Base-by-base conservation (phyloP, 2,329 filamentous ascomycete genomes). In the Exophiala alcalophila region DNA sequence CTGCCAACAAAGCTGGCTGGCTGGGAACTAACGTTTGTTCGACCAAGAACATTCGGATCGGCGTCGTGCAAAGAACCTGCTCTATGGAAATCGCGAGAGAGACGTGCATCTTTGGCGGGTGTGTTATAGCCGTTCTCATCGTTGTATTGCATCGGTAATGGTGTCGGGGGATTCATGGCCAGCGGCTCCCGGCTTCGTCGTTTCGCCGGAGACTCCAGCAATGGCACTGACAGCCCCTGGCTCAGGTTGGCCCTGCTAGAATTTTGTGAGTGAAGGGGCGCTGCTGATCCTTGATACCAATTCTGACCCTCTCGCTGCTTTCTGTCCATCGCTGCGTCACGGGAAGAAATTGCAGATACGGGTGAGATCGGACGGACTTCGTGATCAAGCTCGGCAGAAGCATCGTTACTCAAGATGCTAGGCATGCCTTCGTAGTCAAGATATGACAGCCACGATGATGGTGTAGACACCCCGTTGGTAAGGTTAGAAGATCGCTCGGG, bases 121-220 rank as follows among this genome's bases (percentile, higher is more conserved):
- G 50, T 51, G 20, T 26, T 25, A 16, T 42, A 43, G 5, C 34
- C 40, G 12, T 53, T 56, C 8, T 60, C 51, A 1, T 56, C 50
- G 5, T 46, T 37, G 24, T 49, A 44, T n/a, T 57, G 52, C 12
- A 56, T 39, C 6, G 64, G 63, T 28, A 61, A 61, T 2, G 68
- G 68, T 5, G 66, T 69, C 14, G 68, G 67, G 15, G 68, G 68
- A 37, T 72, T 72, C 59, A 72, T 65, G 44, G 61, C 62, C 12
- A 72, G 57, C 3, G 70, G 70, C 27, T 70, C 68, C 56, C 48
- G 45, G 27, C 47, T 55, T 45, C 52, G 30, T 24, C 52, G 52
- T 43, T 46, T 54, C 9, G 36, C 33, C 8, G 53, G 40, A n/a
- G 37, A 33, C 11, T 39, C 30, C 3, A 40, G 32, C 25, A 47